These are phyloP conservation scores for Asterochloris erici DNA, from an alignment of 139 green algal genomes.

Conservation along the genomic window DNA sequence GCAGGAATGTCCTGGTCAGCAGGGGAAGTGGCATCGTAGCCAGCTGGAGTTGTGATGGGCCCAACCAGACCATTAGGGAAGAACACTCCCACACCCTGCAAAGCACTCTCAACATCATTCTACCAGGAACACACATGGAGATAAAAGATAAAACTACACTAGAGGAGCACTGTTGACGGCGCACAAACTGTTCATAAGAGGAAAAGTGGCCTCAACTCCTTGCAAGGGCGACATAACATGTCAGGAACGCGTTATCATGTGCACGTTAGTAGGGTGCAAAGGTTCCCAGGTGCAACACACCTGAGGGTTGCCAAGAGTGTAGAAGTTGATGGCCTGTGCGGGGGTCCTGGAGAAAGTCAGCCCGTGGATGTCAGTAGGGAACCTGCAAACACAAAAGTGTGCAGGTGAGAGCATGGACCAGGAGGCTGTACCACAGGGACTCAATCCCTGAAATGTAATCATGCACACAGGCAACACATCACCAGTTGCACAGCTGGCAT, in stretches of 20 bases:
- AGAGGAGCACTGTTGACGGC: too few species aligned
- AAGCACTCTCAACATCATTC: too few species aligned
- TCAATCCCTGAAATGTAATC: neutral
- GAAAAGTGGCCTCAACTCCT: too few species aligned
- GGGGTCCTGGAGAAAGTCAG: slow-evolving; percentile 35
- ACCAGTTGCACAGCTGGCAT: too few species aligned
- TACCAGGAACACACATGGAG: too few species aligned
- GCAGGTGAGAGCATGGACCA: neutral
- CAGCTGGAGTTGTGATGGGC: slow-evolving; percentile 25
- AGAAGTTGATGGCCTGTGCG: slow-evolving; percentile 39
- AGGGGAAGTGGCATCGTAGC: slow-evolving; percentile 1
- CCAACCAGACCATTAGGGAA: slow-evolving; percentile 35
- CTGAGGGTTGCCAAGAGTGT: slow-evolving; percentile 27
- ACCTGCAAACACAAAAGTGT: neutral
- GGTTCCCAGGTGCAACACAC: too few species aligned
- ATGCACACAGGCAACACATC: neutral
- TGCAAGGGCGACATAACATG: too few species aligned
- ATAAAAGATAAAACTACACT: too few species aligned
- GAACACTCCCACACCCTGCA: slow-evolving; percentile 21
- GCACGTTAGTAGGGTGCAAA: neutral
- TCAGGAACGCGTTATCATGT: too few species aligned
- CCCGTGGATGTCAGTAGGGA: slow-evolving; percentile 30
- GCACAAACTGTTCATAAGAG: too few species aligned
- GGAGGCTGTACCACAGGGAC: neutral
- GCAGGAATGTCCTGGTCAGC: slow-evolving; percentile 14